Conservation (phyloP, 73 alveolate species). For the Tetrahymena malaccensis region DNA sequence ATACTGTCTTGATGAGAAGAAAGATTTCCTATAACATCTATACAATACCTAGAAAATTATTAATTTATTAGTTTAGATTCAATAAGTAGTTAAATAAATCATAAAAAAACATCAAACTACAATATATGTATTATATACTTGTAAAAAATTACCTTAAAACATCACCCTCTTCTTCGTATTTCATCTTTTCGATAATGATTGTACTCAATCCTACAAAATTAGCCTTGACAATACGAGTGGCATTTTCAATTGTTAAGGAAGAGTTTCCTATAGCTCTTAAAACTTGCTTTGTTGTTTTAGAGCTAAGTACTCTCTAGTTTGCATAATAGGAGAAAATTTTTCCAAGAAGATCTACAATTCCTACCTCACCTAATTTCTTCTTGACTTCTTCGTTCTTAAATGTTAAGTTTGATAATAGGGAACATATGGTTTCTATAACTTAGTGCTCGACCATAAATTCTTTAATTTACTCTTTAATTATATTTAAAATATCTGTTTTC, state of each 20-base stretch:
- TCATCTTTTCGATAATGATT: not conserved
- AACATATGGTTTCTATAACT: not conserved
- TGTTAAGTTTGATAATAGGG: not conserved
- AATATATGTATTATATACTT: no score
- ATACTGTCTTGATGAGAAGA: not conserved
- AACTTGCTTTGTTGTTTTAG: not conserved
- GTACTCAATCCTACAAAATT: not conserved
- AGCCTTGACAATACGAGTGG: not conserved
- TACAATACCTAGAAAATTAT: not conserved
- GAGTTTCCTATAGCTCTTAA: not conserved
- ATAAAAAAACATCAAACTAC: no score
- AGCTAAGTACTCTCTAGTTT: not conserved
- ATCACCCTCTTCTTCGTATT: not conserved
- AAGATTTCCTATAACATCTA: not conserved
- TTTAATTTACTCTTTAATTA: not conserved
- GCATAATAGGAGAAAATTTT: not conserved
- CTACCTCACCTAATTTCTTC: not conserved
- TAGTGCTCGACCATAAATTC: not conserved
- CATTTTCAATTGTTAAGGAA: not conserved
- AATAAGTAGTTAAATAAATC: not conserved
- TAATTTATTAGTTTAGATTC: not conserved
- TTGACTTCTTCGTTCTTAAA: not conserved
- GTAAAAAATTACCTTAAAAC: not conserved
- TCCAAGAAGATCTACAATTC: not conserved
- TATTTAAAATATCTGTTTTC: not conserved